Evolutionary conservation across 2,329 filamentous ascomycete species (phyloP), one percentile per base, ranked within the genome.

Genomic region (Fusarium sp.): DNA sequence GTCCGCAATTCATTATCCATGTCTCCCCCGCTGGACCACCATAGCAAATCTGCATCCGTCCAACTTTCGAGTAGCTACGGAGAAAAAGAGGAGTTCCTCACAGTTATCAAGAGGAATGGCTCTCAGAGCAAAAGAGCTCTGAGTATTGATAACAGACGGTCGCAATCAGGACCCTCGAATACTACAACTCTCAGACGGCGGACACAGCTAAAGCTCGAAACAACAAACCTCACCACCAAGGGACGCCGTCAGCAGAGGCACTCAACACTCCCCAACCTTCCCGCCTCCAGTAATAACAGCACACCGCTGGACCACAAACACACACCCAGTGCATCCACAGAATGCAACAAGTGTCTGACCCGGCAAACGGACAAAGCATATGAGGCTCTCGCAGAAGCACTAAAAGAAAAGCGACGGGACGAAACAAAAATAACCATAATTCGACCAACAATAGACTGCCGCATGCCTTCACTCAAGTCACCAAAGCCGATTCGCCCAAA

Each of bases 401-500:
- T 65, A 0, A 37, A 33, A 14, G 47, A 29, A 4, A 63, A 57
- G 29, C 31, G 15, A 39, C 29, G 31, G 20, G 27, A 35, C 6
- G 13, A 37, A 13, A 39, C 40, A 35, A 43, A 33, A 21, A 6
- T n/a, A 3, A 31, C 58, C 2, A 14, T 57, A 13, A 9, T 43
- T 3, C 49, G 42, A 43, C 31, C 58, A 6, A 47, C 27, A 6
- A 56, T 48, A 17, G 31, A 35, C 13, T 47, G 25, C 9, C 35
- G 33, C 3, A 7, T 43, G 10, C 58, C 58, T 4, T 37, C 36
- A 2, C 29, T 64, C 41, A 58, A 55, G 13, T 35, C 60, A 15
- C 61, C 61, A 10, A 63, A 29, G 14, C 61, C 61, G 1, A 29
- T 64, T 8, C 61, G 61, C 15, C 61, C 61, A 2, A 64, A 20